Evolutionary conservation across 257 asterid species (phyloP).

Genomic region (Gentiana macrophylla): DNA sequence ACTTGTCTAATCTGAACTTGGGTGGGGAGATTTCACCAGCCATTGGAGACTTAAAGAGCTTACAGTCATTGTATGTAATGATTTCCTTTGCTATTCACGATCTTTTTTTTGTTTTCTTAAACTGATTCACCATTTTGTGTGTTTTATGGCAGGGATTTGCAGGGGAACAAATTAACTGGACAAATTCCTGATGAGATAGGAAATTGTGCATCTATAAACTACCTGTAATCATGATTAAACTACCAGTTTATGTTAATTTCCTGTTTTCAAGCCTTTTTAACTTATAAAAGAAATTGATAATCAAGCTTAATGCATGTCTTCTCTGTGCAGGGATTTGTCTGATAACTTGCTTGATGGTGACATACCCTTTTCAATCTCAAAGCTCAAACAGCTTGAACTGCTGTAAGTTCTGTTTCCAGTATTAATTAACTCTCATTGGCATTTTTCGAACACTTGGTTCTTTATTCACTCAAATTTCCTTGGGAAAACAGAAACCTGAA

Average conservation of each 20-base stretch:
- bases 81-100: neutral
- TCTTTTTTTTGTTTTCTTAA: neutral
- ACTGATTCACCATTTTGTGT: neutral
- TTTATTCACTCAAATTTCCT: neutral
- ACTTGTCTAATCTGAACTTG: slow-evolving; percentile 75
- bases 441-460: neutral
- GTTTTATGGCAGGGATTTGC: slow-evolving; percentile 54
- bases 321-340: slow-evolving; percentile 63
- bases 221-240: slow-evolving; percentile 33
- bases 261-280: neutral
- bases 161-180: slow-evolving; percentile 81
- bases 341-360: slow-evolving; percentile 77
- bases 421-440: neutral
- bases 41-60: slow-evolving; percentile 61
- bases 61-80: slow-evolving; percentile 56
- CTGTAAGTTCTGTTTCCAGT: slow-evolving; percentile 40
- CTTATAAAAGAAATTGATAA: neutral
- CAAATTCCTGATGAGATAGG: slow-evolving; percentile 95
- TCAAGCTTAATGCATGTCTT: neutral
- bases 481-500: slow-evolving; percentile 48
- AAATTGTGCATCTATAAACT: slow-evolving; percentile 48
- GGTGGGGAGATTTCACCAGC: slow-evolving; percentile 94
- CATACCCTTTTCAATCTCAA: slow-evolving; percentile 78
- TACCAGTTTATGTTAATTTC: neutral
- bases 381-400: slow-evolving; percentile 84